Evolutionary conservation across 176 grass and related monocot species (phyloP).

Genomic region (Zizania latifolia): DNA sequence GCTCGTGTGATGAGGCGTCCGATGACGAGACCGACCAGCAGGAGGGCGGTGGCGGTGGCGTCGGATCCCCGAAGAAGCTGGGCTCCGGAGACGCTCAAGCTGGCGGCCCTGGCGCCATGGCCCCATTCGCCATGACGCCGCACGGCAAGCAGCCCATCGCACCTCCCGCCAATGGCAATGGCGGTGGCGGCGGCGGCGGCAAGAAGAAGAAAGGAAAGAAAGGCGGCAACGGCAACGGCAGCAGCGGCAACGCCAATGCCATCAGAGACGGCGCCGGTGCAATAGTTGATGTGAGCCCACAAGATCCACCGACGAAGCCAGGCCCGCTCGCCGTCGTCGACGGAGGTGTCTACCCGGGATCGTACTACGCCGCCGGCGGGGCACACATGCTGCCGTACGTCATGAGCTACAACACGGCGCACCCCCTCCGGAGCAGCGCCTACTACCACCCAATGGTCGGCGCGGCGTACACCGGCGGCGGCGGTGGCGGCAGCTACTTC

Average conservation of each 20-base stretch:
- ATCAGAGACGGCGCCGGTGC: conserved; percentile 17
- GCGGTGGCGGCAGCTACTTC: conserved; percentile 35
- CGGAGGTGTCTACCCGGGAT: conserved; percentile 17
- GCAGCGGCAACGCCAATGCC: conserved; percentile 11
- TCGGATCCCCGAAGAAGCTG: not conserved
- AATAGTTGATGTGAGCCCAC: not conserved
- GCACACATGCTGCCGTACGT: conserved; percentile 48
- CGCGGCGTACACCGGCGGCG: conserved; percentile 27
- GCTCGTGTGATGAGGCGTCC: conserved; percentile 37
- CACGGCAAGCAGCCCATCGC: conserved; percentile 25
- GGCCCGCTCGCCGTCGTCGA: not conserved
- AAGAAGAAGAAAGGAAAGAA: conserved; percentile 73
- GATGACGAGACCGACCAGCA: conserved; percentile 28
- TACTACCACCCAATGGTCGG: conserved; percentile 46
- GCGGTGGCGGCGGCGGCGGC: conserved; percentile 14
- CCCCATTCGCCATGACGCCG: conserved; percentile 22
- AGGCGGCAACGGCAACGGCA: conserved; percentile 19
- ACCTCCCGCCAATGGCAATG: not conserved
- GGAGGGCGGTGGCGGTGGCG: conserved; percentile 16
- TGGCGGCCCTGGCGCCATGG: not conserved
- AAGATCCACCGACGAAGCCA: conserved; percentile 18
- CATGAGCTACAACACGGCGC: conserved; percentile 70
- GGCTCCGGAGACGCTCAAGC: conserved; percentile 16
- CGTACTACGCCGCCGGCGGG: conserved; percentile 14
- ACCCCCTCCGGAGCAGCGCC: conserved; percentile 59